Evolutionary conservation across 306 rosid genomes (phyloP), one percentile per base, ranked within the genome.

Genomic region (Malus sieversii): DNA sequence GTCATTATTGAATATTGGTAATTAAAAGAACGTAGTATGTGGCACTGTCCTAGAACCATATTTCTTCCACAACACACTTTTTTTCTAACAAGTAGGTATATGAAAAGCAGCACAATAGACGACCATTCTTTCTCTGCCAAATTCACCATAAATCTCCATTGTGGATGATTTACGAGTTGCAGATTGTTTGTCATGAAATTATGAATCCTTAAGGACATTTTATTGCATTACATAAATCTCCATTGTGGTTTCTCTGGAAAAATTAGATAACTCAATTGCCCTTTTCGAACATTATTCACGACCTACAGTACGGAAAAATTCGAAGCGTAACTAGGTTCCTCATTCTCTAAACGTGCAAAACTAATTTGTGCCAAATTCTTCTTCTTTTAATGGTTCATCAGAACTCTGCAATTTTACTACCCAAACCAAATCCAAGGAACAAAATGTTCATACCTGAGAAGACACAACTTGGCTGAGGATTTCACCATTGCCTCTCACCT

Each of bases 381-480:
- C 2, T 73, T 8, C 40, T 29, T 30, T 68, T 42, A n/a, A 29
- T 16, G 32, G 18, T 61, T 61, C 35, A 61, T 61, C 13, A 61
- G 18, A 32, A 25, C 32, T 29, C 35, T 27, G 35, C 38, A 25
- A n/a, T 1, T 30, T 27, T 16, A 59, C 75, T 22, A 3, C 75
- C 75, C 10, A 64, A 73, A 79, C 35, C 67, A 75, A 33, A 71
- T 29, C 32, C 61, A 59, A 70, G 4, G 3, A 11, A 13, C 12
- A 61, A 13, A 58, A 55, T 40, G 59, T 66, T n/a, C 23, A 75
- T 89, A 95, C 97, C 96, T 92, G 98, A 70, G 98, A 92, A 84
- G 96, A 90, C 60, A 90, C 89, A 10, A 95, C 97, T 79, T 95
- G 97, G 73, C 97, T 92, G 79, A 92, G 87, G 82, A 95, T 92